phyloP scores from a whole-genome alignment of 805 yeast genomes.

The Starmerella geochares region DNA sequence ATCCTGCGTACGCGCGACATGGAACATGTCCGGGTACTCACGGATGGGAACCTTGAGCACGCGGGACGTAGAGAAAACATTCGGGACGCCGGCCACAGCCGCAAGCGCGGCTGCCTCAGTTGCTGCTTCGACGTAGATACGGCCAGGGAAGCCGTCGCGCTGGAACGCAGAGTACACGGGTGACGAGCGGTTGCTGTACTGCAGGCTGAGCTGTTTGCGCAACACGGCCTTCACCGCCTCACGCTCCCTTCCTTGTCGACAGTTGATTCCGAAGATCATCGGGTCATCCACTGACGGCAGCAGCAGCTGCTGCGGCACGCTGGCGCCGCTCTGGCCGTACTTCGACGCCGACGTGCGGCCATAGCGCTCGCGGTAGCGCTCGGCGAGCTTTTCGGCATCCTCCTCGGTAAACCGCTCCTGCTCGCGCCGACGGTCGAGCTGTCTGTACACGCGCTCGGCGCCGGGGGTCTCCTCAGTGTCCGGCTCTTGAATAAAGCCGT shows the following conservation, averaged over 20 bases:
- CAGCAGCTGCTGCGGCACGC: constrained; percentile 81
- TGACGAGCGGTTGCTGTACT: constrained; percentile 64
- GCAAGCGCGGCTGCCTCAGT: constrained; percentile 83
- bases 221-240: constrained; percentile 74
- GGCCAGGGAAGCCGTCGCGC: constrained; percentile 84
- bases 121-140: constrained; percentile 88
- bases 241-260: constrained; percentile 87
- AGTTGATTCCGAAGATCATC: constrained; percentile 87
- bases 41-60: constrained; percentile 78
- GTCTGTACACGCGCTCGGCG: constrained; percentile 70
- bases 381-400: constrained; percentile 90
- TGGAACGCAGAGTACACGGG: constrained; percentile 85
- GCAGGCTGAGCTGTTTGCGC: constrained; percentile 72
- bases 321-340: constrained; percentile 56
- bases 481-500: constrained; percentile 46
- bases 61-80: constrained; percentile 63
- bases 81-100: constrained; percentile 82
- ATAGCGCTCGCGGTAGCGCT: constrained; percentile 81
- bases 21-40: constrained; percentile 85
- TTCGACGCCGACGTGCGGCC: constrained; percentile 74
- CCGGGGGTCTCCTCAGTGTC: constrained; percentile 41
- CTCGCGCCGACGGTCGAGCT: constrained; percentile 59
- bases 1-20: constrained; percentile 81
- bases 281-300: constrained; percentile 96
- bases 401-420: constrained; percentile 74